Evolutionary conservation across 768 basidiomycete genomes (phyloP).

Genomic region (Termitomyces sp.): DNA sequence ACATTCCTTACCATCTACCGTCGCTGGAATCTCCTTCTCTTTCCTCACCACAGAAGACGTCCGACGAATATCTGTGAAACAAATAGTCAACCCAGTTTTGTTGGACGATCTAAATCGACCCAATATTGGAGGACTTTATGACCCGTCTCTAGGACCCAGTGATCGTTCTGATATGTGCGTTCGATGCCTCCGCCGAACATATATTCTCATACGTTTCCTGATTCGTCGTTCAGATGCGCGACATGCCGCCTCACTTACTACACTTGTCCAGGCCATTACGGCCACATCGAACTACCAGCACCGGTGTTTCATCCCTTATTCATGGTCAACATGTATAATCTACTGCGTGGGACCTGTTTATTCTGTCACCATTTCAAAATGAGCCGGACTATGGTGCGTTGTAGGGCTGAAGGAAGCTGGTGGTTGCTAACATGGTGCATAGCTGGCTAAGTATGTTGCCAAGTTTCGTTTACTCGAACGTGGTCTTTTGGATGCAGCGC

Average conservation of each 20-base stretch:
- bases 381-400: constrained; percentile 59
- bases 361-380: constrained; percentile 94
- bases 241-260: constrained; percentile 93
- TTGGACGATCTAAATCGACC: constrained; percentile 93
- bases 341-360: constrained; percentile 84
- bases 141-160: constrained; percentile 90
- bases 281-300: constrained; percentile 92
- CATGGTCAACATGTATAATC: constrained; percentile 83
- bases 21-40: constrained; percentile 85
- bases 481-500: constrained; percentile 80
- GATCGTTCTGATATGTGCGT: constrained; percentile 88
- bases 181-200: not conserved
- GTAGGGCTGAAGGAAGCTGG: not conserved
- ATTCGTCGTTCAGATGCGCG: constrained; percentile 57
- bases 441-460: constrained; percentile 82
- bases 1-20: constrained; percentile 79
- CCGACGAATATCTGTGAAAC: constrained; percentile 93
- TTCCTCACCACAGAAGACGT: constrained; percentile 87
- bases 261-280: constrained; percentile 96
- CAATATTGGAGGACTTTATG: constrained; percentile 89
- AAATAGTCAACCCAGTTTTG: constrained; percentile 88
- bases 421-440: constrained; percentile 7
- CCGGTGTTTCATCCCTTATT: constrained; percentile 97
- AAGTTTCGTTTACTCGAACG: constrained; percentile 86
- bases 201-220: constrained; percentile 10